These are phyloP conservation scores for Nitzschia sp. DNA, from an alignment of 108 stramenopile genomes.

Conservation along the genomic window DNA sequence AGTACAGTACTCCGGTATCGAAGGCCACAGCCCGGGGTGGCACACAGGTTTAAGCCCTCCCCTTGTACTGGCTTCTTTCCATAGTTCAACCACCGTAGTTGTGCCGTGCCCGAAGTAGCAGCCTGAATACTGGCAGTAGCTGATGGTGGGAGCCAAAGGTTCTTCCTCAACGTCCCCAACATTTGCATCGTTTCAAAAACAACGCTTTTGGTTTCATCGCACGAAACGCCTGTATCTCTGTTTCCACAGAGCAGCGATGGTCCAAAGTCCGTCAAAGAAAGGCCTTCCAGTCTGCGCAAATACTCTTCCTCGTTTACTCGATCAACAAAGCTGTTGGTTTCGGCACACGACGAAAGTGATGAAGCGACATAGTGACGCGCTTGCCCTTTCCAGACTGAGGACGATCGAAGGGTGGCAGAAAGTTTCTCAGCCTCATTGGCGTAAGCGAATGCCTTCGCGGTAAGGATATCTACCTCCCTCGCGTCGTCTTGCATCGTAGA, in stretches of 20 bases:
- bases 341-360: not conserved
- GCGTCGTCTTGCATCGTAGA: conserved; percentile 6
- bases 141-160: not conserved
- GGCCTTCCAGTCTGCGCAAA: not conserved
- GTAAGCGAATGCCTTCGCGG: conserved; percentile 24
- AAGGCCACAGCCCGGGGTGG: not conserved
- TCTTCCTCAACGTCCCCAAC: not conserved
- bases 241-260: not conserved
- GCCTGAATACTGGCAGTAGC: not conserved
- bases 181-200: conserved; percentile 16
- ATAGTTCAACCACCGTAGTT: not conserved
- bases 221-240: not conserved
- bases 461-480: not conserved
- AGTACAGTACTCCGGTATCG: not conserved
- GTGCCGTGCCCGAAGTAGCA: not conserved
- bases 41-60: not conserved
- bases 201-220: not conserved
- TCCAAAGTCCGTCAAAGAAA: not conserved
- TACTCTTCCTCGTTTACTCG: not conserved
- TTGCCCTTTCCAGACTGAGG: not conserved
- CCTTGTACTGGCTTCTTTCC: not conserved
- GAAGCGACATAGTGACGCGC: too few relatives aligned
- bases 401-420: not conserved
- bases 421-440: conserved; percentile 21
- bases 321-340: not conserved